These are phyloP conservation scores for Phytopythium aichiense DNA, from an alignment of 352 stramenopile species.

Conservation along the genomic window DNA sequence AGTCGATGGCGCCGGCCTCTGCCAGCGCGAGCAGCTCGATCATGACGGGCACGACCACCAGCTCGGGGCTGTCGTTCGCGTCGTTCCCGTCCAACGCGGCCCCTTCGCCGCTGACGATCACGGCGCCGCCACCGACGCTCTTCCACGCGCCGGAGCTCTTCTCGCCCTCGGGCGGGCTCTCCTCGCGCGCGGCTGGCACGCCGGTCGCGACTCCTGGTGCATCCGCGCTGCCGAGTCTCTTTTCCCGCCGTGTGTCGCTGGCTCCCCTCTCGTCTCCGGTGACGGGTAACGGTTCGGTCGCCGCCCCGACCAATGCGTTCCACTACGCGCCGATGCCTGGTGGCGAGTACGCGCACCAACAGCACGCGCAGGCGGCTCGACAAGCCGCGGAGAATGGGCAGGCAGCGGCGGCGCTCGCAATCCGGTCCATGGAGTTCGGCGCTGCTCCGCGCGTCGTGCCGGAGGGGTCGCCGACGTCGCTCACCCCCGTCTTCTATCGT, in stretches of 20 bases:
- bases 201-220: constrained; percentile 6
- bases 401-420: not conserved
- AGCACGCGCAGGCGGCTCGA: constrained; percentile 2
- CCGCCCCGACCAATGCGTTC: not conserved
- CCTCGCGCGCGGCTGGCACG: constrained; percentile 14
- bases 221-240: constrained; percentile 46
- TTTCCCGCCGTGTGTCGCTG: constrained; percentile 31
- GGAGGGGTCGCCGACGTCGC: constrained; percentile 33
- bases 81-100: constrained; percentile 20
- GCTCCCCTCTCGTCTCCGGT: constrained; percentile 32
- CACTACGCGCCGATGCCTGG: constrained; percentile 2
- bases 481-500: constrained; percentile 47
- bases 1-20: constrained; percentile 9
- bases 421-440: not conserved
- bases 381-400: not conserved
- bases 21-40: constrained; percentile 2
- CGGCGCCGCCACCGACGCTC: constrained; percentile 28
- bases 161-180: constrained; percentile 9
- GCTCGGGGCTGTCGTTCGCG: constrained; percentile 23
- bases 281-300: constrained; percentile 7
- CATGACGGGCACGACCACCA: constrained; percentile 13
- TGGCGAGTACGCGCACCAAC: not conserved
- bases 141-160: constrained; percentile 39
- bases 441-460: not conserved
- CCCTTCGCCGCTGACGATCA: constrained; percentile 38